phyloP scores from a whole-genome alignment of 2,329 filamentous ascomycete genomes.

The Cladosporium sp. region DNA sequence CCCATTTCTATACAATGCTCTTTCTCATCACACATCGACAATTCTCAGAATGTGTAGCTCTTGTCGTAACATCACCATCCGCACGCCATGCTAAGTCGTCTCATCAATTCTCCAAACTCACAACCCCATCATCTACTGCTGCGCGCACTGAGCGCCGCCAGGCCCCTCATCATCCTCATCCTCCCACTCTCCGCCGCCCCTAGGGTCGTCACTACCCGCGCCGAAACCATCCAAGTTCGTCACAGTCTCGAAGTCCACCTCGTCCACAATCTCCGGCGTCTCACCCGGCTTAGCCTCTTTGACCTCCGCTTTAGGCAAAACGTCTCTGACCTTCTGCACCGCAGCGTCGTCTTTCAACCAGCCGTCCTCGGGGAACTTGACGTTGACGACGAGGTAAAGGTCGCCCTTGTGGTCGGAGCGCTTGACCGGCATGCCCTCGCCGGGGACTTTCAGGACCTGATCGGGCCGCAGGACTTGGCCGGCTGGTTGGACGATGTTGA shows the following conservation, averaged over 20 bases:
- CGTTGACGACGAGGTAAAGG: conserved; percentile 79
- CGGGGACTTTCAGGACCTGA: conserved; percentile 79
- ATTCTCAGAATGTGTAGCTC: background rate
- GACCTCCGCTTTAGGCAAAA: conserved; percentile 61
- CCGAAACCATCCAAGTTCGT: conserved; percentile 84
- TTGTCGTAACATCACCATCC: background rate
- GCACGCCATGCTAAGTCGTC: conserved; percentile 8
- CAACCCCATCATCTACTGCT: conserved; percentile 58
- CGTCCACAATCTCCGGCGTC: conserved; percentile 73
- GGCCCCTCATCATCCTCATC: conserved; percentile 66
- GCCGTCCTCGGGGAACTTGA: conserved; percentile 84
- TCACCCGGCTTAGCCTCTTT: conserved; percentile 50
- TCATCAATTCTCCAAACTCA: background rate
- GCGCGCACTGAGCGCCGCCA: conserved; percentile 68
- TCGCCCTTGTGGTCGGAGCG: conserved; percentile 81
- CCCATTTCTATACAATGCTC: conserved; percentile 1
- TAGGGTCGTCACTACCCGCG: conserved; percentile 67
- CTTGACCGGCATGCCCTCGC: conserved; percentile 95
- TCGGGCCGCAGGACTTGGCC: conserved; percentile 81
- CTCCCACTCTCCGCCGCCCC: conserved; percentile 68
- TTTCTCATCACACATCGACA: background rate
- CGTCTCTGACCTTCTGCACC: conserved; percentile 69
- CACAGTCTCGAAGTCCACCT: conserved; percentile 82
- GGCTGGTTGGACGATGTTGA: conserved; percentile 67
- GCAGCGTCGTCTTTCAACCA: conserved; percentile 73